Evolutionary conservation across 192 early-diverging fungal species (phyloP).

Genomic region (Phlyctochytrium arcticum): DNA sequence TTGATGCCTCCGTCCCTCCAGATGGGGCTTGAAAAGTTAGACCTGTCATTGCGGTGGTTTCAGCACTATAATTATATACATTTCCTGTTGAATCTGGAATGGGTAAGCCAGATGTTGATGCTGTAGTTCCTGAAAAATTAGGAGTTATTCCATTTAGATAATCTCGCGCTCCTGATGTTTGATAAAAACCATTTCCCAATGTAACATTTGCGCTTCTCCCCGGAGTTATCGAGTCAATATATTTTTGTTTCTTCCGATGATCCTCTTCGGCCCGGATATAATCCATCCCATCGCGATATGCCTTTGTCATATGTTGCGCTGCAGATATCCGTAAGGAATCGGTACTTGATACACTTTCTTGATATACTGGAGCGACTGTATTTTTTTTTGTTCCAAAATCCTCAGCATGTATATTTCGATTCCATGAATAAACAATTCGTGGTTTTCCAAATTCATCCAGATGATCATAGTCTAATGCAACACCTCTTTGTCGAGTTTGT

Average conservation of each 20-base stretch:
- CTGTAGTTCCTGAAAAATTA: too few species aligned
- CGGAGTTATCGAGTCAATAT: not conserved
- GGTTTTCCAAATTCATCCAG: conserved; percentile 1
- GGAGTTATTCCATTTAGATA: too few species aligned
- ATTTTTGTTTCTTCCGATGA: not conserved
- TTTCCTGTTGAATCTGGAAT: not conserved
- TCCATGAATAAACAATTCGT: conserved; percentile 5
- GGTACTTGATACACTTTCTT: not conserved
- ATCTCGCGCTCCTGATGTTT: too few species aligned
- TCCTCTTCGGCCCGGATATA: conserved; percentile 13
- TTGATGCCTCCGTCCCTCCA: not conserved
- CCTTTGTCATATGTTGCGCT: not conserved
- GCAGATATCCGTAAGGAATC: conserved; percentile 1
- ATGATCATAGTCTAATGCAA: not conserved
- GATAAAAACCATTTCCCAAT: not conserved
- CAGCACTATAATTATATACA: not conserved
- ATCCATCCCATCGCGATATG: conserved; percentile 8
- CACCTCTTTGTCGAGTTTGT: not conserved
- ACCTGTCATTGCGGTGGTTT: not conserved
- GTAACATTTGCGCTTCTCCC: not conserved
- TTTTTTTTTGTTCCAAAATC: not conserved
- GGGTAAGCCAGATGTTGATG: not conserved
- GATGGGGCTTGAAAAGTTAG: not conserved
- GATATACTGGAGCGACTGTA: not conserved
- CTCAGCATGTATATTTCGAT: conserved; percentile 5